Evolutionary conservation across 768 basidiomycete species (phyloP).

Genomic region (Gyrodon lividus): DNA sequence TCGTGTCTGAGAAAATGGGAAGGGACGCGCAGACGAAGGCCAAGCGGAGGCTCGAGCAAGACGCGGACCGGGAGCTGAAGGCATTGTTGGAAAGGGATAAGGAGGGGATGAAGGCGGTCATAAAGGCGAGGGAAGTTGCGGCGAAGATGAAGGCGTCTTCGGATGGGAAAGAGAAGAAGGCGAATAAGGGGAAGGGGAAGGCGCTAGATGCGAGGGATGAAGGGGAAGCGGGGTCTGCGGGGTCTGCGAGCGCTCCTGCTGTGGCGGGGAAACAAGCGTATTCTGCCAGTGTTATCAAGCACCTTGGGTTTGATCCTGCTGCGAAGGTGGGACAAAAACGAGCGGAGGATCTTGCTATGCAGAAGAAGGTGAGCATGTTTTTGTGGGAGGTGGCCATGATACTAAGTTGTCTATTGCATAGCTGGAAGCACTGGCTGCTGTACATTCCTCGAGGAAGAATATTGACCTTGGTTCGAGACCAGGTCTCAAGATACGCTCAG

Average conservation of each 20-base stretch:
- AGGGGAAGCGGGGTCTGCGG: slow-evolving; percentile 14
- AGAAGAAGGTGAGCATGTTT: slow-evolving; percentile 53
- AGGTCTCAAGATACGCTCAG: slow-evolving; percentile 63
- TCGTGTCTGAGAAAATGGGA: slow-evolving; percentile 69
- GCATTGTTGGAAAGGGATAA: slow-evolving; percentile 61
- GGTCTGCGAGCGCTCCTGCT: slow-evolving; percentile 7
- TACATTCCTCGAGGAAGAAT: slow-evolving; percentile 49
- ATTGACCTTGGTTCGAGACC: slow-evolving; percentile 63
- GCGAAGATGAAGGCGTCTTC: slow-evolving; percentile 25
- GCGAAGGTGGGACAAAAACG: slow-evolving; percentile 49
- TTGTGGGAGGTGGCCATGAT: background rate
- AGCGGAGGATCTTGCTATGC: slow-evolving; percentile 38
- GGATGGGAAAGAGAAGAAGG: slow-evolving; percentile 12
- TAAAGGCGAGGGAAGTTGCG: slow-evolving; percentile 54
- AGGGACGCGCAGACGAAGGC: slow-evolving; percentile 78
- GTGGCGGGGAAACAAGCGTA: slow-evolving; percentile 47
- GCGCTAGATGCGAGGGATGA: slow-evolving; percentile 10
- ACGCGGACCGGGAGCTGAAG: slow-evolving; percentile 62
- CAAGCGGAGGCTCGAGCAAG: slow-evolving; percentile 56
- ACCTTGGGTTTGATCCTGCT: slow-evolving; percentile 79
- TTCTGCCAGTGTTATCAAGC: slow-evolving; percentile 64
- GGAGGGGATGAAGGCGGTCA: slow-evolving; percentile 64
- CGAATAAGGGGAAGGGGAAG: slow-evolving; percentile 12
- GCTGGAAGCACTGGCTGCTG: slow-evolving; percentile 55
- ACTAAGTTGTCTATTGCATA: slow-evolving; percentile 23